Base-by-base conservation (phyloP, 2,329 filamentous ascomycete species). In the Byssothecium circinans region DNA sequence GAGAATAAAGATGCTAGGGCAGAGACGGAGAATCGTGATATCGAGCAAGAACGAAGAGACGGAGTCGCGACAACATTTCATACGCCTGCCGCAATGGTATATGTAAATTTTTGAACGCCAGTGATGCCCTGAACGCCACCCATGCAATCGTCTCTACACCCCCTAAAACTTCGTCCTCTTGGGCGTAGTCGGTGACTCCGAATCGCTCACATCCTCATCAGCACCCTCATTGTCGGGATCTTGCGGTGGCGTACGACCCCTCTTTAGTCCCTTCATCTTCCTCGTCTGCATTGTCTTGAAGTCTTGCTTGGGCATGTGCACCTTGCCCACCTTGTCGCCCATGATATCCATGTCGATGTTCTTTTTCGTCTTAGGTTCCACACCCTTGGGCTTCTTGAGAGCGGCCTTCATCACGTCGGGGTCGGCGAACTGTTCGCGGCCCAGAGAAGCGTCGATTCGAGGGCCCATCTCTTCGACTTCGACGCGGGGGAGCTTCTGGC, bases 211-310 rank as follows among this genome's bases (percentile, higher is more conserved):
- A 15, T 47, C 57, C 18, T 60, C 63, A 37, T 53, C 54, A 2
- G 50, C 51, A 39, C 53, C 55, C 4, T 49, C 51, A 38, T 54
- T 50, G 15, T 41, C 49, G 7, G 49, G 52, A 39, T 61, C 58
- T 37, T 78, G 78, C 36, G 60, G 66, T 17, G 44, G 44, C 20
- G 44, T 47, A 45, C 89, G 83, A 56, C 81, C 84, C 57, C 94
- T 81, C 83, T 97, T 99, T 59, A 99, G 74, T 58, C 91, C 94
- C 84, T 99, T 99, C 91, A 99, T 97, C 84, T 99, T 99, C 68
- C 94, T 86, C 43, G 91, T 95, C 79, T 99, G 94, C 73, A 99
- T 74, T 62, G 87, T 82, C 67, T 79, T 80, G 49, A 99, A 81
- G 75, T 99, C 91, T 75, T 96, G 91, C 77, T 87, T 90, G 65